These are phyloP conservation scores for Sporothrix sp. DNA, from an alignment of 2,329 filamentous ascomycete species.

Conservation along the genomic window DNA sequence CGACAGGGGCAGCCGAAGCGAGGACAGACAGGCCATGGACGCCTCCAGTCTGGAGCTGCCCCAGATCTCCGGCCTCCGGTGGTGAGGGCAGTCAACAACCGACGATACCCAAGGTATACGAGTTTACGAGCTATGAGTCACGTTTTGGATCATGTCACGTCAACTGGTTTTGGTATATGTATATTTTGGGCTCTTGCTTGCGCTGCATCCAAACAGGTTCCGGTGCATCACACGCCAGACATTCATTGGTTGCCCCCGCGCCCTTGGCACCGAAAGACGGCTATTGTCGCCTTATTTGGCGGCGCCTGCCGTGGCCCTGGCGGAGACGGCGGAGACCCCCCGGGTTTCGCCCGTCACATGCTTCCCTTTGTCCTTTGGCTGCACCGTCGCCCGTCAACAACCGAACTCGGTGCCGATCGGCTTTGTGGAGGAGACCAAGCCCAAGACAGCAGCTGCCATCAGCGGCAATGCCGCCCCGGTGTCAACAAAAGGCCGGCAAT, in stretches of 20 bases:
- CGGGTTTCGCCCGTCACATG: not conserved
- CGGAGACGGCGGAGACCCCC: too few relatives aligned
- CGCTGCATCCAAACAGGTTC: too few relatives aligned
- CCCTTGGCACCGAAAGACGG: conserved; percentile 1
- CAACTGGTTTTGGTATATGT: too few relatives aligned
- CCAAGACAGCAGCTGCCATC: not conserved
- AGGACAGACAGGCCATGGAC: not conserved
- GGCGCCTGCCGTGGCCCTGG: too few relatives aligned
- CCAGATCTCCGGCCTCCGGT: conserved; percentile 3
- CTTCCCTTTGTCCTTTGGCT: not conserved
- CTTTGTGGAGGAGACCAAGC: too few relatives aligned
- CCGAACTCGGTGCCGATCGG: not conserved
- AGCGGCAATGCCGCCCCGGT: not conserved
- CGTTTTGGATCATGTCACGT: too few relatives aligned
- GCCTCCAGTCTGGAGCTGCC: not conserved
- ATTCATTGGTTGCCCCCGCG: too few relatives aligned
- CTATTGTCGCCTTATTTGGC: not conserved
- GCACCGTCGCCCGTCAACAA: too few relatives aligned
- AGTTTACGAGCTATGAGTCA: not conserved
- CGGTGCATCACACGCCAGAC: too few relatives aligned
- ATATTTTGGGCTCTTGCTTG: too few relatives aligned
- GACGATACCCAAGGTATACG: too few relatives aligned
- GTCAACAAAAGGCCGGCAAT: conserved; percentile 6
- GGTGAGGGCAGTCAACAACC: too few relatives aligned
- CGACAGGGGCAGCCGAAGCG: not conserved